Evolutionary conservation across 148 eudicot genomes (phyloP), one percentile per base, ranked within the genome.

Genomic region (Vaccinium corymbosum): DNA sequence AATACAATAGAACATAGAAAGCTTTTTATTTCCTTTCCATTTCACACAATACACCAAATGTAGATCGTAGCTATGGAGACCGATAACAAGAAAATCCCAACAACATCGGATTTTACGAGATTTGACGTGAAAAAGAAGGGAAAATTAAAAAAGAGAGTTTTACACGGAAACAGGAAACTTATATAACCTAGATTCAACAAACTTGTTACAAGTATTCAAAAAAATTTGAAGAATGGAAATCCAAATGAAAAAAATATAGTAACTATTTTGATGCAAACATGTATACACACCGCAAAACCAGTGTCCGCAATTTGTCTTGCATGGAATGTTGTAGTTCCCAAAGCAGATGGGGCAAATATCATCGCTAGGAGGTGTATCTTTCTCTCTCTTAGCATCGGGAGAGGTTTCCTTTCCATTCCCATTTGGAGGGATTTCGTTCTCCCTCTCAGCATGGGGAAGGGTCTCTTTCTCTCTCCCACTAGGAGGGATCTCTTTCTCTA

Each of bases 291-390:
- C 87, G 52, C 89, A 88, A 77, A 80, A 88, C 89, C 88, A 88
- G 59, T 88, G 90, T 25, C 86, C 90, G 46, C 90, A 88, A 38
- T 78, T 85, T 0, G 90, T 85, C 79, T 82, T 85, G 80, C 85
- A 85, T 2, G 90, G 84, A 59, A 88, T 80, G 76, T 79, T 66
- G 84, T 85, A 85, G 1, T 68, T 32, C 11, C 71, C 90, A 61
- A 88, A 88, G 77, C 88, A 88, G 17, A 88, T 88, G 0, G 90
- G 83, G 79, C 88, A 88, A 0, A 82, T 80, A 64, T 88, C 90
- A 51, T 88, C 90, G 52, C n/a, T n/a, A 27, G 87, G 86, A 25
- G 89, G 89, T 6, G 22, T 78, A 19, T 85, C 78, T 3, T 35
- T 35, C 38, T 35, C 38, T 35, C 38, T 35, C 38, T 35, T 35